Base-by-base conservation (phyloP, 169 alveolate genomes). In the Theileria annulata region DNA sequence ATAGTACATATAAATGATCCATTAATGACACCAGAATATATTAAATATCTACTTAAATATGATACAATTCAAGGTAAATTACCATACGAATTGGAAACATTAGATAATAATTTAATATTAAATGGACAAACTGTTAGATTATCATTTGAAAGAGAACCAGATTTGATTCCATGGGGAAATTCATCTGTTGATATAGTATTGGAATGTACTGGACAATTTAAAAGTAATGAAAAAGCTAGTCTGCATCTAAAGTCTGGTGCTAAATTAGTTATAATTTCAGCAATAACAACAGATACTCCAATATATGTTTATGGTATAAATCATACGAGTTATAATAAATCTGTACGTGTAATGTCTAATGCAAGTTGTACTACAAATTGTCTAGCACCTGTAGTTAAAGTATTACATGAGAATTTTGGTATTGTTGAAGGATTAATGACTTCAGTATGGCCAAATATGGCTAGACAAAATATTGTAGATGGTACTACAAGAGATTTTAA, bases 351-450 rank as follows among this genome's bases (percentile, higher is more conserved):
- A 27, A 98, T 98, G 54, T 97, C 99, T 60, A 98, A 98, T 92
- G 99, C 99, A 66, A 97, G 99, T 78, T 98, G 99, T 96, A 98
- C 99, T 23, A 97, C 99, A 59, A 98, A 98, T 93, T 97, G 99
- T 88, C 92, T 98, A 63, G 99, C 99, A 28, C 99, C 99, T 49
- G 85, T 98, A 21, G 99, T 99, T 58, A 98, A 98, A 95, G 99
- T 98, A 51, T 71, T 98, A 80, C 80, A 98, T 87, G 99, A 97
- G 77, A 95, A 95, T 87, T 98, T 95, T 90, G 99, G 99, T 31
- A 97, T 98, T 73, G 97, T 87, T 67, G 99, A 98, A 91, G 99
- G 99, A 33, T 93, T 98, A 58, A 97, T 98, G 99, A 98, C 99
- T 79, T 97, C 99, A n/a, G 99, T 98, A 42, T 99, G 98, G 88